phyloP scores from a whole-genome alignment of 2,329 filamentous ascomycete genomes.

The Colletotrichum orbiculare region DNA sequence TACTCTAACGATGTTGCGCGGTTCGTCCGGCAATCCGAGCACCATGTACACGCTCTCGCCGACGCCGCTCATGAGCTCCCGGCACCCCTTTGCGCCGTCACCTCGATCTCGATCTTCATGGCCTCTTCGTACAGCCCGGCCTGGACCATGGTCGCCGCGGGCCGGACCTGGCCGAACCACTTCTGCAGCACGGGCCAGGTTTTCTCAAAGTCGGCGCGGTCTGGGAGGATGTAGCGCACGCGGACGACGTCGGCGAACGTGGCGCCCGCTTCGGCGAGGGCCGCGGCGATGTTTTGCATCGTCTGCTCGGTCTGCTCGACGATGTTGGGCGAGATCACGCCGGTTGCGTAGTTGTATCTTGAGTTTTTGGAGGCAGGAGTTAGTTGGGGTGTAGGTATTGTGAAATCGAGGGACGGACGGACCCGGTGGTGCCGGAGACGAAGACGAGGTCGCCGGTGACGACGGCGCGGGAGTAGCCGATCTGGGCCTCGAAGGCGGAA shows the following conservation, averaged over 20 bases:
- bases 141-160: slow-evolving; percentile 66
- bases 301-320: slow-evolving; percentile 62
- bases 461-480: slow-evolving; percentile 66
- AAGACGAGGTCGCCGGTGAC: slow-evolving; percentile 62
- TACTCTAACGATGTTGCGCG: too few relatives aligned
- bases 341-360: slow-evolving; percentile 63
- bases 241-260: slow-evolving; percentile 60
- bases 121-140: slow-evolving; percentile 61
- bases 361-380: background rate
- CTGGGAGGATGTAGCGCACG: slow-evolving; percentile 63
- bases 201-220: slow-evolving; percentile 57
- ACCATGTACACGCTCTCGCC: too few relatives aligned
- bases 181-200: slow-evolving; percentile 62
- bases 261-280: slow-evolving; percentile 56
- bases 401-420: slow-evolving; percentile 14
- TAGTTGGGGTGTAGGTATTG: background rate
- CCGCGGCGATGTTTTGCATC: slow-evolving; percentile 58
- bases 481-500: slow-evolving; percentile 63
- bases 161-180: slow-evolving; percentile 61
- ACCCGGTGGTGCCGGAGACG: slow-evolving; percentile 67
- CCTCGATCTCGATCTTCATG: slow-evolving; percentile 58
- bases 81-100: slow-evolving; percentile 47
- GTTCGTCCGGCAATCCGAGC: too few relatives aligned
- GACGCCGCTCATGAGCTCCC: background rate
- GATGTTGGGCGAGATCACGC: slow-evolving; percentile 56